Conservation (phyloP, 306 rosid species). For the Rosa chinensis region DNA sequence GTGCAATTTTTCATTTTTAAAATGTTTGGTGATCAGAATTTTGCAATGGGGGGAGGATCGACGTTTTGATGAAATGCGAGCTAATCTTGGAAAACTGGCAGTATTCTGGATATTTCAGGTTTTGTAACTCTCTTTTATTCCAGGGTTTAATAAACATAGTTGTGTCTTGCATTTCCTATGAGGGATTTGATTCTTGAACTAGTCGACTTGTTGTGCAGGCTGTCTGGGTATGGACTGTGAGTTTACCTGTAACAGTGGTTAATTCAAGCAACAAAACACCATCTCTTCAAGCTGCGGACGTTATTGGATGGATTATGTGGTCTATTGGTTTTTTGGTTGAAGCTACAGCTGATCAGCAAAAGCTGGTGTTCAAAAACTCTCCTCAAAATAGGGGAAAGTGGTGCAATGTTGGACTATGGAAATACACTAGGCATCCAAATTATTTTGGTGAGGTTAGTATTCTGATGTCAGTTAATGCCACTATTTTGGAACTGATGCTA, state of each 20-base stretch:
- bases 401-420: constrained; percentile 88
- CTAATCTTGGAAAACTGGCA: constrained; percentile 68
- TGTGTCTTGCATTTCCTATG: neutral
- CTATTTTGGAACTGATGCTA: constrained; percentile 21
- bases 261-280: constrained; percentile 76
- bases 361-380: constrained; percentile 56
- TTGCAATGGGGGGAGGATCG: constrained; percentile 94
- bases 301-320: constrained; percentile 91
- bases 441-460: constrained; percentile 92
- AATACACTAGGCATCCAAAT: constrained; percentile 94
- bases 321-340: constrained; percentile 63
- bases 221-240: constrained; percentile 96
- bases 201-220: constrained; percentile 51
- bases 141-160: constrained; percentile 3
- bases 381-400: constrained; percentile 76
- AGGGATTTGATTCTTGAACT: neutral
- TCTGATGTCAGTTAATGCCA: constrained; percentile 17
- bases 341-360: constrained; percentile 90
- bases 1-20: neutral
- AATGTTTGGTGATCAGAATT: constrained; percentile 50
- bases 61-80: constrained; percentile 91
- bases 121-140: constrained; percentile 17
- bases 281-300: constrained; percentile 54
- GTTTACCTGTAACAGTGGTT: constrained; percentile 84
- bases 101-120: constrained; percentile 98